Conservation (phyloP, 2,329 filamentous ascomycete species). For the Hirsutella rhossiliensis region DNA sequence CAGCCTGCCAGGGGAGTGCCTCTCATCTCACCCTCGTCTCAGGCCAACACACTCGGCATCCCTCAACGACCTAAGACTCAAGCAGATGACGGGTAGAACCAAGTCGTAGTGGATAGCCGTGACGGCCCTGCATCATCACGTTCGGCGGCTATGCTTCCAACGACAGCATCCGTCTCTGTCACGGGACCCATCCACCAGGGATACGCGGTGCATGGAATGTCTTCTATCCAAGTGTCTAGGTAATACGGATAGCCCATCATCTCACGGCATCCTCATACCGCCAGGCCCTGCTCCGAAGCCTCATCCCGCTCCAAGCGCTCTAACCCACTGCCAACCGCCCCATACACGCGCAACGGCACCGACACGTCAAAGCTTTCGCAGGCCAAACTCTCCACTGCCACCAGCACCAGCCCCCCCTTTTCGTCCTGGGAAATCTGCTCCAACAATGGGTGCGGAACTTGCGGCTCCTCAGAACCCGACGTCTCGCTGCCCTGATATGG, state of each 20-base stretch:
- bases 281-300: constrained; percentile 33
- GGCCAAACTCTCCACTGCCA: constrained; percentile 63
- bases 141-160: too few relatives aligned
- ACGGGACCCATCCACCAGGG: not conserved
- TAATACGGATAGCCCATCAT: too few relatives aligned
- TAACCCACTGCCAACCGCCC: constrained; percentile 44
- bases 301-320: constrained; percentile 45
- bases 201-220: not conserved
- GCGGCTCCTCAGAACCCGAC: constrained; percentile 9
- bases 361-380: constrained; percentile 88
- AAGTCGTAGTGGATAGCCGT: too few relatives aligned
- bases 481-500: constrained; percentile 34
- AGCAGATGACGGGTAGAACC: too few relatives aligned
- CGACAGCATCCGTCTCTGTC: not conserved
- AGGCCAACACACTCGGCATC: too few relatives aligned
- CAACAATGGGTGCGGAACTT: constrained; percentile 39
- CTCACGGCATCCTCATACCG: constrained; percentile 16
- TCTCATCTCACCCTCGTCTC: too few relatives aligned
- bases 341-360: constrained; percentile 74
- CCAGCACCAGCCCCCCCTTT: constrained; percentile 58
- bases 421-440: constrained; percentile 74
- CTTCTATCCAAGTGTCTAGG: not conserved
- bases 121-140: too few relatives aligned
- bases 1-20: too few relatives aligned
- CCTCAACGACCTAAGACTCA: too few relatives aligned